Percentiles rank a stretch among this genome's conserved stretches.
phyloP scores from a whole-genome alignment of 192 early-diverging fungal species.

The Chytriomyces hyalinus region DNA sequence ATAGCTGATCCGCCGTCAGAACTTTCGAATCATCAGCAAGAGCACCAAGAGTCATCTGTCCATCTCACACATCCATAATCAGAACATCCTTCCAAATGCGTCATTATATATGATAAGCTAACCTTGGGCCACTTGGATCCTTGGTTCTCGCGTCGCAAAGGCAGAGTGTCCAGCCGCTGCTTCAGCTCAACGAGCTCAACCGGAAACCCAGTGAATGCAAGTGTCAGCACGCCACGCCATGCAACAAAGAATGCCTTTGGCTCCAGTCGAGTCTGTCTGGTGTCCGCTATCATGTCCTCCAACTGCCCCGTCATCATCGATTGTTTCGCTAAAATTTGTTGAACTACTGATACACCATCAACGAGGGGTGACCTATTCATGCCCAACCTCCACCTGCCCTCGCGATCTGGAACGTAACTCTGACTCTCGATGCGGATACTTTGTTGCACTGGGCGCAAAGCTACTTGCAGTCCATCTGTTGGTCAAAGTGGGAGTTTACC shows the following conservation, averaged over 20 bases:
- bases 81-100: background rate
- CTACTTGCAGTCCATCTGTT: too few species aligned
- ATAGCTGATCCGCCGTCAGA: slow-evolving; percentile 14
- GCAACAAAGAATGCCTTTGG: slow-evolving; percentile 30
- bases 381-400: too few species aligned
- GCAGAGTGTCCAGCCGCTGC: background rate
- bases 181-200: slow-evolving; percentile 22
- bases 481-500: too few species aligned
- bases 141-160: slow-evolving; percentile 8
- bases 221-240: slow-evolving; percentile 29
- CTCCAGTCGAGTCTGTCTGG: slow-evolving; percentile 3
- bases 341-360: too few species aligned
- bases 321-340: too few species aligned
- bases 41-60: slow-evolving; percentile 23
- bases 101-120: background rate
- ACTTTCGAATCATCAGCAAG: background rate
- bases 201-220: slow-evolving; percentile 29
- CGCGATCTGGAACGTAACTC: too few species aligned
- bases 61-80: background rate
- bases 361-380: too few species aligned
- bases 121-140: slow-evolving; percentile 34
- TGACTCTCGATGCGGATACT: too few species aligned
- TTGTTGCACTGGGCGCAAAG: too few species aligned
- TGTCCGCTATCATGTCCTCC: background rate
- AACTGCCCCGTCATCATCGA: too few species aligned